A percentile compares a stretch with the other conserved stretches of the same genome.
Evolutionary conservation across 495 filamentous ascomycete genomes (phyloP).

Genomic region (Hypoxylon cercidicola): DNA sequence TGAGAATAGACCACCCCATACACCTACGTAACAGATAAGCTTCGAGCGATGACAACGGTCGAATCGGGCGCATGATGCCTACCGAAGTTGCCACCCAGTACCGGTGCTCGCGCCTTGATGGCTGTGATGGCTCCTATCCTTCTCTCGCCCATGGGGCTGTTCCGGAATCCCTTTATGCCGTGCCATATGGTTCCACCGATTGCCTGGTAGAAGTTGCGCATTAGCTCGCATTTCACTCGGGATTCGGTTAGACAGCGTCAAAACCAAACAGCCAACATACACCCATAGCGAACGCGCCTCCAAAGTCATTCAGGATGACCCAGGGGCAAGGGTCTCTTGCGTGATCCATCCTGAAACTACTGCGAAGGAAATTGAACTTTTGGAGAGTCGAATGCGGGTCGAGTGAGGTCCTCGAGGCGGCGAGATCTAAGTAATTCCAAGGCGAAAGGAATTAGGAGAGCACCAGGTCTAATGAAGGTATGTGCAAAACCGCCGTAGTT

Average conservation of each 20-base stretch:
- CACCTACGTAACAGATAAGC: constrained; percentile 43
- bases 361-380: constrained; percentile 2
- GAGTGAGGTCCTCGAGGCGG: not conserved
- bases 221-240: constrained; percentile 10
- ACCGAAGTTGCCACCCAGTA: constrained; percentile 97
- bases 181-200: constrained; percentile 98
- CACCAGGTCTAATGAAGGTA: not conserved
- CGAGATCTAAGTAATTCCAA: no score
- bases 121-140: constrained; percentile 95
- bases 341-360: constrained; percentile 72
- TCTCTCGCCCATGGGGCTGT: constrained; percentile 89
- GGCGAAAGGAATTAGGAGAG: no score
- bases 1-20: constrained; percentile 95
- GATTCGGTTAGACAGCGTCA: not conserved
- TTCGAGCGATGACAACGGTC: not conserved
- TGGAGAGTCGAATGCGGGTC: not conserved
- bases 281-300: constrained; percentile 97
- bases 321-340: constrained; percentile 92
- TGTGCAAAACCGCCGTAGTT: not conserved
- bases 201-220: constrained; percentile 57
- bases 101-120: constrained; percentile 95
- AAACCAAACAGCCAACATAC: constrained; percentile 63
- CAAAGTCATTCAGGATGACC: constrained; percentile 96
- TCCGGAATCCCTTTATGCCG: constrained; percentile 95
- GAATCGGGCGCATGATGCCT: not conserved